These are phyloP conservation scores for Polygonum maritimum DNA, from an alignment of 148 eudicot genomes.

Conservation along the genomic window DNA sequence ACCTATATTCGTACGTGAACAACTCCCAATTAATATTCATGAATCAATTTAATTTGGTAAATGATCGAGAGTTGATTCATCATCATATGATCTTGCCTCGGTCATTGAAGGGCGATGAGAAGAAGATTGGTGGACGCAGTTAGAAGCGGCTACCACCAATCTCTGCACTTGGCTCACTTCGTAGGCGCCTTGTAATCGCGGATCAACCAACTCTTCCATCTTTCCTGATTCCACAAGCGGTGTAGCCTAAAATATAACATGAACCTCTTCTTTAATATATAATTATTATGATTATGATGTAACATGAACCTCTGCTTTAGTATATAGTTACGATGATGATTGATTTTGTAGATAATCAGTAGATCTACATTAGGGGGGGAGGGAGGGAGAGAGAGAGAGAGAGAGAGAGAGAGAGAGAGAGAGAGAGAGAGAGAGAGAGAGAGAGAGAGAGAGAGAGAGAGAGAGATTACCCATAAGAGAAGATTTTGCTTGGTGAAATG, in stretches of 20 bases:
- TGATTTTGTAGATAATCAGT: no score
- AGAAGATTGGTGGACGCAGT: slow-evolving; percentile 69
- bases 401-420: no score
- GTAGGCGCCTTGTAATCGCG: slow-evolving; percentile 43
- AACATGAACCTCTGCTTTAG: slow-evolving; percentile 18
- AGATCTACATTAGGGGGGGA: no score
- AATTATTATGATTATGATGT: not conserved
- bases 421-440: no score
- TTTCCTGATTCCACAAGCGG: slow-evolving; percentile 71
- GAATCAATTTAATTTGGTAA: not conserved
- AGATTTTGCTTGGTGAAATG: slow-evolving; percentile 53
- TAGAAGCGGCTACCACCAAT: slow-evolving; percentile 61
- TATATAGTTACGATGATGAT: no score
- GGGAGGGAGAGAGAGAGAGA: no score
- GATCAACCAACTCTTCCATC: slow-evolving; percentile 57
- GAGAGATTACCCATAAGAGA: slow-evolving; percentile 60
- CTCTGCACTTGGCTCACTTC: slow-evolving; percentile 49
- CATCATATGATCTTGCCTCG: slow-evolving; percentile 29
- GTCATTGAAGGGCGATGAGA: slow-evolving; percentile 78
- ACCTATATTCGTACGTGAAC: not conserved
- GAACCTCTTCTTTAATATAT: slow-evolving; percentile 15
- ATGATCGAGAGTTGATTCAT: not conserved
- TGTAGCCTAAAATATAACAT: slow-evolving; percentile 44
- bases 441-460: no score
- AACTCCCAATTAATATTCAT: not conserved